phyloP scores from a whole-genome alignment of 805 yeast species.

The Ogataea pignaliae region DNA sequence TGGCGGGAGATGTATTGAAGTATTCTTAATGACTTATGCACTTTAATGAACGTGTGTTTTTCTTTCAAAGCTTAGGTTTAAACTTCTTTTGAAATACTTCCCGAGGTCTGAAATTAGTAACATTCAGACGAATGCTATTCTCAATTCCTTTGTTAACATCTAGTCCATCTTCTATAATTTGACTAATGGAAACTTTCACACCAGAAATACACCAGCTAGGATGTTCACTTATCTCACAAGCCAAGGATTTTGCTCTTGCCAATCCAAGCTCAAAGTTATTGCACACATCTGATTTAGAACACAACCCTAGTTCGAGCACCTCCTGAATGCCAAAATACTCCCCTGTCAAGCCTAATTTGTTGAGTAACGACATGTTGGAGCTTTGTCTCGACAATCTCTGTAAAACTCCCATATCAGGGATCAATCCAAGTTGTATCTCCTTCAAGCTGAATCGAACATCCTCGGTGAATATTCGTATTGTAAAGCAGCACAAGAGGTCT shows the following conservation, averaged over 20 bases:
- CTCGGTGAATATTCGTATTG: conserved; percentile 51
- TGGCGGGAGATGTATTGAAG: no score
- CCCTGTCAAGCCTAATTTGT: conserved; percentile 61
- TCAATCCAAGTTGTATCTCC: conserved; percentile 68
- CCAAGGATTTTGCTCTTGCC: conserved; percentile 45
- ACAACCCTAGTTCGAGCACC: conserved; percentile 53
- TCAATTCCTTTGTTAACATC: conserved; percentile 42
- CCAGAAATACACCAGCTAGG: conserved; percentile 62
- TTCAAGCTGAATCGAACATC: conserved; percentile 55
- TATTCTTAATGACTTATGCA: no score
- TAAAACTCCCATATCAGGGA: conserved; percentile 76
- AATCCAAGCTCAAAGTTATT: conserved; percentile 47
- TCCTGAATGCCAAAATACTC: conserved; percentile 49
- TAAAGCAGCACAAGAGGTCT: conserved; percentile 57
- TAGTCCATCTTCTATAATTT: conserved; percentile 31
- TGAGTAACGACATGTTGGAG: conserved; percentile 52
- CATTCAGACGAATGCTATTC: conserved; percentile 37
- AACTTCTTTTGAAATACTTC: no score
- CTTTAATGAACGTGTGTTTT: no score
- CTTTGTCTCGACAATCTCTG: conserved; percentile 58
- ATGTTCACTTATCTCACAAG: conserved; percentile 40
- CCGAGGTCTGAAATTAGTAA: background rate
- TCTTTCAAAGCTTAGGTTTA: no score
- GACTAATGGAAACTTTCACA: conserved; percentile 52
- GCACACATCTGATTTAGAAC: conserved; percentile 37